Evolutionary conservation across 2,329 filamentous ascomycete species (phyloP).

Genomic region (Stachybotrys chartarum): DNA sequence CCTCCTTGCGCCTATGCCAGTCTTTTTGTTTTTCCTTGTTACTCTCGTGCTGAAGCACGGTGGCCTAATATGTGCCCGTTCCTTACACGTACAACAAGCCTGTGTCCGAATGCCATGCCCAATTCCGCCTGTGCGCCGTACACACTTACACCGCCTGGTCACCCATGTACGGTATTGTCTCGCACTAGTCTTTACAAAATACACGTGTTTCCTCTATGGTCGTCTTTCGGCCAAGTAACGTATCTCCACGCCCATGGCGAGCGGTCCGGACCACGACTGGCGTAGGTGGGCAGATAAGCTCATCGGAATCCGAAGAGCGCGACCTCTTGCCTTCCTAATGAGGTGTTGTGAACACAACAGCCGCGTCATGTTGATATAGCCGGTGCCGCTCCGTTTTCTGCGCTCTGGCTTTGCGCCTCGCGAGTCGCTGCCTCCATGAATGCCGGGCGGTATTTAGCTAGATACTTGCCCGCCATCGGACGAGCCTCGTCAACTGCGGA

Average conservation of each 20-base stretch:
- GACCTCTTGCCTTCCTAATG: too few relatives aligned
- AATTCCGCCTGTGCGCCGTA: neutral
- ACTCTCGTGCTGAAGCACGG: neutral
- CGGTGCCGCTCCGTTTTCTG: slow-evolving; percentile 13
- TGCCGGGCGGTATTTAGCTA: slow-evolving; percentile 52
- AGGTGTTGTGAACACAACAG: neutral
- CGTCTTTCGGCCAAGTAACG: too few relatives aligned
- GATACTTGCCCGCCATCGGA: slow-evolving; percentile 54
- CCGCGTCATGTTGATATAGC: slow-evolving; percentile 22
- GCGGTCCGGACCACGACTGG: too few relatives aligned
- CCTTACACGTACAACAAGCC: neutral
- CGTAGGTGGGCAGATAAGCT: too few relatives aligned
- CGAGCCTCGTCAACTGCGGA: slow-evolving; percentile 52
- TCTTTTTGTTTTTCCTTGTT: neutral
- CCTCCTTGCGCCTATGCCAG: neutral
- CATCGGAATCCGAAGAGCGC: too few relatives aligned
- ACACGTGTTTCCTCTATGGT: neutral
- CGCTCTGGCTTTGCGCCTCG: slow-evolving; percentile 12
- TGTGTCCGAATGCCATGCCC: neutral
- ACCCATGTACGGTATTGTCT: neutral
- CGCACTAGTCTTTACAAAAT: neutral
- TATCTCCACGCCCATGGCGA: too few relatives aligned
- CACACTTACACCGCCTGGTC: neutral
- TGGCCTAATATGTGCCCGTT: too few relatives aligned
- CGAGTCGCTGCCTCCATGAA: slow-evolving; percentile 32